Evolutionary conservation across 2,329 filamentous ascomycete species (phyloP).

Genomic region (Thermomyces lanuginosus): DNA sequence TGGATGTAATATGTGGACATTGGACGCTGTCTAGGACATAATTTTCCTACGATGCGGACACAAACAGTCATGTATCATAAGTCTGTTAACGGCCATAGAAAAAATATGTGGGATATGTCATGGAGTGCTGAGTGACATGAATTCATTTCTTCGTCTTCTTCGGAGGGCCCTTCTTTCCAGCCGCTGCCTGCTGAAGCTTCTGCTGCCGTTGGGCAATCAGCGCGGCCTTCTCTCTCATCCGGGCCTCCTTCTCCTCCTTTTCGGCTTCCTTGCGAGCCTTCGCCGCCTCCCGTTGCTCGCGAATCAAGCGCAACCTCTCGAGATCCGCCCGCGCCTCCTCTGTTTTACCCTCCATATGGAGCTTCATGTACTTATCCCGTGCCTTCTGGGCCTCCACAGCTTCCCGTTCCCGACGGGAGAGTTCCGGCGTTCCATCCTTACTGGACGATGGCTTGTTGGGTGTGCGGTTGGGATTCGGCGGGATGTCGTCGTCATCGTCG

Average conservation of each 20-base stretch:
- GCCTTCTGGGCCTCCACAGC: constrained; percentile 73
- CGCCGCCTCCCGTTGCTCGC: constrained; percentile 73
- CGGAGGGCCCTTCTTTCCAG: constrained; percentile 23
- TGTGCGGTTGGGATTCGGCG: constrained; percentile 79
- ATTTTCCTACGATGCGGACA: too few relatives aligned
- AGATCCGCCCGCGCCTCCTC: constrained; percentile 86
- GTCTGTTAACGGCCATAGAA: too few relatives aligned
- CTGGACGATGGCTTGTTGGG: constrained; percentile 48
- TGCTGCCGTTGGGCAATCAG: constrained; percentile 22
- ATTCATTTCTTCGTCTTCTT: constrained; percentile 17
- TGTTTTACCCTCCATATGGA: constrained; percentile 90
- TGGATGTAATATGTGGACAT: too few relatives aligned
- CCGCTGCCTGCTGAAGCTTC: constrained; percentile 23
- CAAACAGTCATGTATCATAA: too few relatives aligned
- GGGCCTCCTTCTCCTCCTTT: constrained; percentile 37
- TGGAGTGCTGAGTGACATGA: background rate
- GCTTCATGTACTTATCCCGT: constrained; percentile 76
- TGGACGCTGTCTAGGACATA: too few relatives aligned
- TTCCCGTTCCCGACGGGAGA: constrained; percentile 55
- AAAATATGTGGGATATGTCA: too few relatives aligned
- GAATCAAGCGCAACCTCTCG: constrained; percentile 63
- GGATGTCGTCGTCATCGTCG: constrained; percentile 28
- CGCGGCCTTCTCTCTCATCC: constrained; percentile 21
- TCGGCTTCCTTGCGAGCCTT: constrained; percentile 65
- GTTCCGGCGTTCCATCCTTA: constrained; percentile 32